A percentile compares a stretch with the other conserved stretches of the same genome.
These are phyloP conservation scores for Leccinum disarticulatum DNA, from an alignment of 768 basidiomycete genomes.

Conservation along the genomic window DNA sequence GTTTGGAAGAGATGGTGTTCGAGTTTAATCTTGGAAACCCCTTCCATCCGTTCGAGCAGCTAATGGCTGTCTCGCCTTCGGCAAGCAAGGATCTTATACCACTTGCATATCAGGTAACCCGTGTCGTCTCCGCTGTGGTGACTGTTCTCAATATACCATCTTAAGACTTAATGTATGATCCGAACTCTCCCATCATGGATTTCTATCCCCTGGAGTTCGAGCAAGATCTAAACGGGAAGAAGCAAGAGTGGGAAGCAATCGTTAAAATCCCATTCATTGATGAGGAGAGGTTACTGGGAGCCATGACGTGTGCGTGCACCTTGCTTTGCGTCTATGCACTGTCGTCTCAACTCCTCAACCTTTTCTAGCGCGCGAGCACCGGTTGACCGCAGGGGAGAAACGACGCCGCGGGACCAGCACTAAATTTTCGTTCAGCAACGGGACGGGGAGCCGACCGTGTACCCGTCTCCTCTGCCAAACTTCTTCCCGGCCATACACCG, in stretches of 20 bases:
- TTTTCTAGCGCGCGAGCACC: slow-evolving; percentile 68
- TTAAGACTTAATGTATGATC: slow-evolving; percentile 87
- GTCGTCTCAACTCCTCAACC: background rate
- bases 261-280: slow-evolving; percentile 99
- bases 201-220: slow-evolving; percentile 95
- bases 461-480: slow-evolving; percentile 90
- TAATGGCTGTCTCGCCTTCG: slow-evolving; percentile 95
- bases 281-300: slow-evolving; percentile 67
- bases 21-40: slow-evolving; percentile 84
- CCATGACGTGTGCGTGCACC: slow-evolving; percentile 66
- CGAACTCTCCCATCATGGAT: slow-evolving; percentile 84
- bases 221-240: slow-evolving; percentile 95
- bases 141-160: background rate
- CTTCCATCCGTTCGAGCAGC: slow-evolving; percentile 90
- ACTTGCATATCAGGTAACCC: slow-evolving; percentile 70
- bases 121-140: background rate
- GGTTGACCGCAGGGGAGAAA: slow-evolving; percentile 73
- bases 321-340: background rate
- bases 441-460: slow-evolving; percentile 59
- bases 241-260: slow-evolving; percentile 97
- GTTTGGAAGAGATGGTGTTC: slow-evolving; percentile 79
- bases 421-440: slow-evolving; percentile 71
- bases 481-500: slow-evolving; percentile 89
- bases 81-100: slow-evolving; percentile 92
- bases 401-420: slow-evolving; percentile 77